A percentile compares a stretch with the other conserved stretches of the same genome.
phyloP scores from a whole-genome alignment of 2,329 filamentous ascomycete genomes.

The Tolypocladium endophyticum region DNA sequence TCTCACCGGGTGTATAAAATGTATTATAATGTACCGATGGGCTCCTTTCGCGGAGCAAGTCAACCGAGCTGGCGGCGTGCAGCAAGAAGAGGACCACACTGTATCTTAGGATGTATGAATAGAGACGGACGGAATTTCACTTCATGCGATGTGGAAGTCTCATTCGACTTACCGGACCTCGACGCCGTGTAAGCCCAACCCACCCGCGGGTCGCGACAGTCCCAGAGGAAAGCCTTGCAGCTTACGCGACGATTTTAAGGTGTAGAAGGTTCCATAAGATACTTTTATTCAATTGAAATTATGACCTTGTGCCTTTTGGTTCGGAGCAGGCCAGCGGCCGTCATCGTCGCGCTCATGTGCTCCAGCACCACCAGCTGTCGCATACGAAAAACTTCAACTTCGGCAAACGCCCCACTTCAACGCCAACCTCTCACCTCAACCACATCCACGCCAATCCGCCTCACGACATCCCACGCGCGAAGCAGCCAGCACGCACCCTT shows the following conservation, averaged over 20 bases:
- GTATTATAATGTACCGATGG: not conserved
- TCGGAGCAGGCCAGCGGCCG: not conserved
- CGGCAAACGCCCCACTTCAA: constrained; percentile 15
- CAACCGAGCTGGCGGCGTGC: not conserved
- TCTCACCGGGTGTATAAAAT: not conserved
- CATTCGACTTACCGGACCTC: not conserved
- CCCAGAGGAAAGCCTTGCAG: not conserved
- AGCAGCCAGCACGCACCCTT: not conserved
- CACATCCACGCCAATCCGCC: not conserved
- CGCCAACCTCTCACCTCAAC: constrained; percentile 9
- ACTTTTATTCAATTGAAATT: not conserved
- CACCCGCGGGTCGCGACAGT: not conserved
- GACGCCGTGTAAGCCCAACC: not conserved
- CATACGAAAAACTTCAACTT: constrained; percentile 15
- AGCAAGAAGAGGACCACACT: not conserved
- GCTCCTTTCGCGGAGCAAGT: not conserved
- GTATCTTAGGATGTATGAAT: not conserved
- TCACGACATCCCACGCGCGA: not conserved
- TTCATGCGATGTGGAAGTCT: not conserved
- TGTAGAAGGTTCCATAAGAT: not conserved
- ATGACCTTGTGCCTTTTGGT: not conserved
- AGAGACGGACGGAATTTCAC: too few relatives aligned
- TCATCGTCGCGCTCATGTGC: not conserved
- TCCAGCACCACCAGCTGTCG: not conserved
- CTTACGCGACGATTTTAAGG: not conserved